Evolutionary conservation across 2,329 filamentous ascomycete genomes (phyloP), one percentile per base, ranked within the genome.

Genomic region (Ophiosphaerella korrae): DNA sequence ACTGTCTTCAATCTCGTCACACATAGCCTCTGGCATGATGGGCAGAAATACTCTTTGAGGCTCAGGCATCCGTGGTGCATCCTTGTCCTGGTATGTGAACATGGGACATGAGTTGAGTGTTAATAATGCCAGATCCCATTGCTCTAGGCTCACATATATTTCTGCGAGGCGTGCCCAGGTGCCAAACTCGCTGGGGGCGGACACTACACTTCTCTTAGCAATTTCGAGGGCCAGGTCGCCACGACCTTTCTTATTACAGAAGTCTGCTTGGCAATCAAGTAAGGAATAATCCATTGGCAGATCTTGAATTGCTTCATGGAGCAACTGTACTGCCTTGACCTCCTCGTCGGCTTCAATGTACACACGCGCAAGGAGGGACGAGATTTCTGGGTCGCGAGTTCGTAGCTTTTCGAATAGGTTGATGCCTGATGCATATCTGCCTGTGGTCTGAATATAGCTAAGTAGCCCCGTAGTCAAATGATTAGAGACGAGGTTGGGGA

Each of bases 21-120:
- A 84, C 50, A 92, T 85, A 14, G 90, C 96, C 74, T 97, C 94
- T 0, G 89, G 83, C 45, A 97, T 82, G 13, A 93, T 89, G 0
- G 94, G 94, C 12, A 99, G 83, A 62, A 89, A 86, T 36, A 97
- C 89, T 48, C 92, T 89, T 64, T 89, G 88, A 0, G 94, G 92
- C 68, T 96, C 92, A 1, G 94, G 94, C 88, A 97, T 93, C 52
- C 94, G 78, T 3, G 94, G 94, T 5, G 92, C 88, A 72, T 99
- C 94, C 74, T 97, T 97, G 75, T 99, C 94, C 75, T 97, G 94
- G 74, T 99, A 97, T 6, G 94, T 99, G 74, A 99, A 99, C 94
- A 99, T 99, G 7, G 94, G 94, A 74, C 94, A 99, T 14, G 94
- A 99, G 77, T 99, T 99, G 45, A 99, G 82, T 3, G 94, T 97